Percentiles rank a stretch among this genome's conserved stretches.
Conservation (phyloP, 352 stramenopile genomes). For the Pythium rishiriense region DNA sequence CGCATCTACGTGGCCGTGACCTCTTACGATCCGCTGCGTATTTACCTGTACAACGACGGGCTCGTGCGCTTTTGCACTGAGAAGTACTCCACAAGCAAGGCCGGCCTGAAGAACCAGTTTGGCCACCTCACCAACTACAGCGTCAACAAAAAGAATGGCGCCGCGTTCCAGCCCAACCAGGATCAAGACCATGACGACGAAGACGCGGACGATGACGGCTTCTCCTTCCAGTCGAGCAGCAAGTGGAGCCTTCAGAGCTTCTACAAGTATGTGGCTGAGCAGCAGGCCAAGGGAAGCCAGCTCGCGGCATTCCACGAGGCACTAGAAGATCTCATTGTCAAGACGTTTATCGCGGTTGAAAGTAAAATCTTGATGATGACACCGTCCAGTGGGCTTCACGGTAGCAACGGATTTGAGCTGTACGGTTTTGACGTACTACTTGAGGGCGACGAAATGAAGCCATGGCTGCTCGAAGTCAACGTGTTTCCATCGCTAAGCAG, state of each 20-base stretch:
- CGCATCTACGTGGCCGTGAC: slow-evolving; percentile 90
- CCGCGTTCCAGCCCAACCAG: slow-evolving; percentile 71
- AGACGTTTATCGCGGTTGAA: slow-evolving; percentile 89
- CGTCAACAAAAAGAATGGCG: slow-evolving; percentile 90
- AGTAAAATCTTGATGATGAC: slow-evolving; percentile 55
- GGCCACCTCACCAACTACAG: slow-evolving; percentile 93
- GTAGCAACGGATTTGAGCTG: slow-evolving; percentile 77
- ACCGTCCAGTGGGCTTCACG: not conserved
- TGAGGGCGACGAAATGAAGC: slow-evolving; percentile 66
- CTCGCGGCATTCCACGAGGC: slow-evolving; percentile 38
- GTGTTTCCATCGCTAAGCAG: slow-evolving; percentile 88
- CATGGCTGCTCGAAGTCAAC: slow-evolving; percentile 91
- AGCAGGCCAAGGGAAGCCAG: slow-evolving; percentile 41
- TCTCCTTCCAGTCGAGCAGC: slow-evolving; percentile 38
- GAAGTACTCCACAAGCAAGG: slow-evolving; percentile 68
- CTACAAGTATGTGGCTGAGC: slow-evolving; percentile 45
- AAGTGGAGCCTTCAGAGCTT: slow-evolving; percentile 84
- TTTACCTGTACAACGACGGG: slow-evolving; percentile 87
- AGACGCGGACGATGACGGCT: slow-evolving; percentile 31
- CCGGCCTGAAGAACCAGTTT: slow-evolving; percentile 78
- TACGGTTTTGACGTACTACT: slow-evolving; percentile 90
- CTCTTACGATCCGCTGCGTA: slow-evolving; percentile 78
- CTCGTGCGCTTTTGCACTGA: slow-evolving; percentile 88
- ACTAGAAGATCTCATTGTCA: slow-evolving; percentile 85
- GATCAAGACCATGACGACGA: slow-evolving; percentile 39